These are phyloP conservation scores for Penicillium roqueforti DNA, from an alignment of 495 filamentous ascomycete species.

Conservation along the genomic window DNA sequence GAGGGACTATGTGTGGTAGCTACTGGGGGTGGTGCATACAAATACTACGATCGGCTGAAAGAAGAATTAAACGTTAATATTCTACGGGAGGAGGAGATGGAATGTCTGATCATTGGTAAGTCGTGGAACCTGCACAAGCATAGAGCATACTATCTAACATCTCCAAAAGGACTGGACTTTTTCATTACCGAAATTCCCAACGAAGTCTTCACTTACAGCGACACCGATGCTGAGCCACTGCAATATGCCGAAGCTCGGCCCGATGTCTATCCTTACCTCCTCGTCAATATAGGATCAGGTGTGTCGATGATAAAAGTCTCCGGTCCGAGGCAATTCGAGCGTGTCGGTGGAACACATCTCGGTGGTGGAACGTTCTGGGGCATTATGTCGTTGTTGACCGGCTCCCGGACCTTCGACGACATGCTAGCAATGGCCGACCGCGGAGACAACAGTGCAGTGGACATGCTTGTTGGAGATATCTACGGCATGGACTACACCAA, in stretches of 20 bases:
- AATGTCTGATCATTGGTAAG: constrained; percentile 89
- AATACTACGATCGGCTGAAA: constrained; percentile 87
- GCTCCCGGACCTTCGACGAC: constrained; percentile 86
- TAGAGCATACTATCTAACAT: neutral
- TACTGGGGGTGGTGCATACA: constrained; percentile 91
- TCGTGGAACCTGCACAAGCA: neutral
- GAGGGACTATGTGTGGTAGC: constrained; percentile 83
- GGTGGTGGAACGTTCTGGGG: constrained; percentile 97
- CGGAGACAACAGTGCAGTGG: constrained; percentile 87
- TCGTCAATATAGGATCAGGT: constrained; percentile 98
- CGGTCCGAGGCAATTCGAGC: constrained; percentile 75
- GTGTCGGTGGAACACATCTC: constrained; percentile 90
- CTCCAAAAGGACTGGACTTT: constrained; percentile 78
- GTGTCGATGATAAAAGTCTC: constrained; percentile 98
- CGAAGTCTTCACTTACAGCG: constrained; percentile 95
- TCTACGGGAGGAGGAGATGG: constrained; percentile 94
- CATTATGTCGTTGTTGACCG: constrained; percentile 81
- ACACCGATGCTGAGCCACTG: constrained; percentile 80
- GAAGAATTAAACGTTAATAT: constrained; percentile 80
- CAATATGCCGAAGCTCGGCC: constrained; percentile 67
- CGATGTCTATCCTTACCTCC: constrained; percentile 90
- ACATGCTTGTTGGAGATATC: constrained; percentile 97
- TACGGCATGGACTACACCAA: constrained; percentile 94
- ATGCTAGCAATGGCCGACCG: constrained; percentile 92
- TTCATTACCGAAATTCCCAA: constrained; percentile 96